A percentile compares a stretch with the other conserved stretches of the same genome.
Evolutionary conservation across 2,329 filamentous ascomycete genomes (phyloP).

Genomic region (Aureobasidium sp.): DNA sequence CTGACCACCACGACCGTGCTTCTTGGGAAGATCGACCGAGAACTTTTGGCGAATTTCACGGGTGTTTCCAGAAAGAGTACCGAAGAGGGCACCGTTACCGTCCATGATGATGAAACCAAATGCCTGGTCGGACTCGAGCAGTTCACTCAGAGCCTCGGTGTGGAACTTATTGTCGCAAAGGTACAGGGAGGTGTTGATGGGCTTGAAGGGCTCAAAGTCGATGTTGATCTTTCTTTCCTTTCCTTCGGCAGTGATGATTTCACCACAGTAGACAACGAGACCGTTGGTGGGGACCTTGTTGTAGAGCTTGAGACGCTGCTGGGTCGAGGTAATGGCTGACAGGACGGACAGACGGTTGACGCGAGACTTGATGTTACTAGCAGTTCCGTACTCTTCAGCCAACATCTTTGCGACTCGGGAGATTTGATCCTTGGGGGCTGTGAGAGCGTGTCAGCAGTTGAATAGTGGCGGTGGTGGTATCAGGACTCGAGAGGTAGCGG

Average conservation of each 20-base stretch:
- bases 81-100: constrained; percentile 95
- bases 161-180: constrained; percentile 99
- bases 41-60: constrained; percentile 97
- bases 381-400: constrained; percentile 83
- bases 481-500: too few relatives aligned
- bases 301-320: constrained; percentile 98
- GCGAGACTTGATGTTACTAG: constrained; percentile 98
- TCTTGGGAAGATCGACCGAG: constrained; percentile 97
- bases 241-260: constrained; percentile 98
- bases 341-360: constrained; percentile 98
- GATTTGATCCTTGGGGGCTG: constrained; percentile 95
- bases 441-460: constrained; percentile 18
- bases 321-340: constrained; percentile 96
- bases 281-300: constrained; percentile 98
- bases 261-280: constrained; percentile 97
- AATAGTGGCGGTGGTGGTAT: constrained; percentile 5
- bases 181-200: constrained; percentile 98
- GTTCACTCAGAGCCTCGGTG: constrained; percentile 90
- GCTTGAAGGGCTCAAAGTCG: constrained; percentile 99
- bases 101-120: constrained; percentile 99
- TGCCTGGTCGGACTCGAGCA: constrained; percentile 97
- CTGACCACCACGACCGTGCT: constrained; percentile 99
- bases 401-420: constrained; percentile 98
- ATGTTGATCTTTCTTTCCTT: constrained; percentile 99
- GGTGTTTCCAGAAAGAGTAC: constrained; percentile 94